These are phyloP conservation scores for Podaxis pistillaris DNA, from an alignment of 768 basidiomycete genomes.

Conservation along the genomic window DNA sequence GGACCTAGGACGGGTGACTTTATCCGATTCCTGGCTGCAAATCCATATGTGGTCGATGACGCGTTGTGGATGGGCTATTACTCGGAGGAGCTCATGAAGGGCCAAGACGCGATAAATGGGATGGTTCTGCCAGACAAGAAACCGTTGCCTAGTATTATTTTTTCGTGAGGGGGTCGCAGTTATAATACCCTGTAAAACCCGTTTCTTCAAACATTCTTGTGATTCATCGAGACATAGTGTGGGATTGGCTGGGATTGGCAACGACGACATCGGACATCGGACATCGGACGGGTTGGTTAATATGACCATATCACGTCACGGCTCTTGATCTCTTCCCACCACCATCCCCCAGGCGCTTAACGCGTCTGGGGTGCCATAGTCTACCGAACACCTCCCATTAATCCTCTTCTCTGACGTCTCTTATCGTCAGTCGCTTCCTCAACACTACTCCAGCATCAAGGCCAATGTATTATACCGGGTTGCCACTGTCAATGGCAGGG, in stretches of 20 bases:
- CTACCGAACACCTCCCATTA: too few species aligned
- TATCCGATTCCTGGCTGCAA: conserved; percentile 34
- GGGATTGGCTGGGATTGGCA: too few species aligned
- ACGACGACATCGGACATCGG: background rate
- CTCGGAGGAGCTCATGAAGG: conserved; percentile 42
- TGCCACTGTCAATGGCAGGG: too few species aligned
- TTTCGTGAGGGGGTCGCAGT: conserved; percentile 24
- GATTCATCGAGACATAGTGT: too few species aligned
- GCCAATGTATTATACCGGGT: too few species aligned
- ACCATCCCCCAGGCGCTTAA: too few species aligned
- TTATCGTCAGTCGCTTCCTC: too few species aligned
- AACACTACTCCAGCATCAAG: too few species aligned
- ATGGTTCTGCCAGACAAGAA: conserved; percentile 48
- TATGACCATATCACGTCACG: background rate
- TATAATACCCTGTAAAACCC: background rate
- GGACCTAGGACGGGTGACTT: conserved; percentile 24
- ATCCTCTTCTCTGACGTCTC: too few species aligned
- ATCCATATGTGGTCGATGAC: conserved; percentile 39
- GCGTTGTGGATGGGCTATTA: conserved; percentile 43
- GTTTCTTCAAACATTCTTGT: background rate
- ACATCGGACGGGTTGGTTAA: background rate
- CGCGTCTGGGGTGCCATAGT: too few species aligned
- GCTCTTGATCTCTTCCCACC: too few species aligned
- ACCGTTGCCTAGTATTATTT: conserved; percentile 36
- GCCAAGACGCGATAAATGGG: conserved; percentile 32